Conservation (phyloP, 805 yeast species). For the Nakazawaea ishiwadae region DNA sequence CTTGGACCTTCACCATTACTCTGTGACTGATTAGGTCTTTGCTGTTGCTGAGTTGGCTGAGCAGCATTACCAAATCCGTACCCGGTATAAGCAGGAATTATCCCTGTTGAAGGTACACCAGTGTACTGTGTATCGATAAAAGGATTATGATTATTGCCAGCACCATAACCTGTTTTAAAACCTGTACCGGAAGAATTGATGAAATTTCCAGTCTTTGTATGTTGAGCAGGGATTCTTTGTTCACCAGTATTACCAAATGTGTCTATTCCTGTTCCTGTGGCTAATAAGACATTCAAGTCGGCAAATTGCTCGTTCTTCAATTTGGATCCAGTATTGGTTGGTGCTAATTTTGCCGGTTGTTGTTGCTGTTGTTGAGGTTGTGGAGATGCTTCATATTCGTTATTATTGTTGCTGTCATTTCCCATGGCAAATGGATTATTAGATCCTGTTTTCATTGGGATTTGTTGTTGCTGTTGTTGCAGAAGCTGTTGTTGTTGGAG, state of each 20-base stretch:
- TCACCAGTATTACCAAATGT: constrained; percentile 89
- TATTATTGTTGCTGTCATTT: constrained; percentile 8
- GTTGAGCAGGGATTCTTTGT: constrained; percentile 86
- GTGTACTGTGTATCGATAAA: constrained; percentile 67
- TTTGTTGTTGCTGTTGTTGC: constrained; percentile 33
- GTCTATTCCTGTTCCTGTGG: constrained; percentile 88
- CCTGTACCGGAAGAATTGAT: constrained; percentile 90
- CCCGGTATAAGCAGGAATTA: constrained; percentile 85
- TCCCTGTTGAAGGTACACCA: constrained; percentile 57
- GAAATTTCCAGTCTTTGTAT: constrained; percentile 75
- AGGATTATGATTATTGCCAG: constrained; percentile 48
- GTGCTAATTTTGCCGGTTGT: constrained; percentile 31
- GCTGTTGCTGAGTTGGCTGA: constrained; percentile 25
- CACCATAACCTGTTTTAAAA: constrained; percentile 42
- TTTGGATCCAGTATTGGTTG: constrained; percentile 44
- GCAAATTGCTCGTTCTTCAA: constrained; percentile 54
- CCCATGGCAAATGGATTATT: constrained; percentile 72
- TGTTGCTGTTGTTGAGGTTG: constrained; percentile 26
- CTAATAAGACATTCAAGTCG: constrained; percentile 72
- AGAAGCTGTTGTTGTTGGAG: constrained; percentile 34
- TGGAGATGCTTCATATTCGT: constrained; percentile 20
- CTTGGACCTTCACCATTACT: constrained; percentile 24
- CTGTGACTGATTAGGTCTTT: constrained; percentile 5
- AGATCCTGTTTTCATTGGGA: constrained; percentile 64
- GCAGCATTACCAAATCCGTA: constrained; percentile 87